Evolutionary conservation across 176 grass and related monocot genomes (phyloP).

Genomic region (Oropetium thomaeum): DNA sequence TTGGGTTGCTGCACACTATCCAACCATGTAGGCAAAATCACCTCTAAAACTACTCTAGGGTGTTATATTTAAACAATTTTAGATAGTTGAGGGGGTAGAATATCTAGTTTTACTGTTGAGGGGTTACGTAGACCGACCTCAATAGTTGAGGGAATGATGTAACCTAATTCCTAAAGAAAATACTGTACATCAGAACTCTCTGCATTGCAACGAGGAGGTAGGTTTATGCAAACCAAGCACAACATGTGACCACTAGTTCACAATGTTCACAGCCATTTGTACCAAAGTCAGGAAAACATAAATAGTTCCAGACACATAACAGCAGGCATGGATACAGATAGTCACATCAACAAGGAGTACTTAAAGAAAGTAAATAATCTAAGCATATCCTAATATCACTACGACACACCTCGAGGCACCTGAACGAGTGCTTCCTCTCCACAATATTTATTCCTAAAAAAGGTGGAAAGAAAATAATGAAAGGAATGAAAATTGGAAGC

Average conservation of each 20-base stretch:
- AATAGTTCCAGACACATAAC: neutral
- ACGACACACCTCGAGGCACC: constrained; percentile 7
- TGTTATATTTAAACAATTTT: too few relatives aligned
- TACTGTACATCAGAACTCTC: too few relatives aligned
- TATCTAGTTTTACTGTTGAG: too few relatives aligned
- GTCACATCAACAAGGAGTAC: neutral
- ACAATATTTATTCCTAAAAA: constrained; percentile 50
- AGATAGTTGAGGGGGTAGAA: too few relatives aligned
- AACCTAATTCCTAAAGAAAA: too few relatives aligned
- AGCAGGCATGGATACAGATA: neutral
- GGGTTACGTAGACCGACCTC: too few relatives aligned
- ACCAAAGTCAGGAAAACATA: constrained; percentile 8
- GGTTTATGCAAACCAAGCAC: constrained; percentile 4
- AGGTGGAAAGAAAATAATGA: neutral
- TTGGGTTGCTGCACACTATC: too few relatives aligned
- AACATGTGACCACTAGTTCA: neutral
- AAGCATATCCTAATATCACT: constrained; percentile 20
- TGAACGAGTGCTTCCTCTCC: constrained; percentile 24
- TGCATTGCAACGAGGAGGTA: too few relatives aligned
- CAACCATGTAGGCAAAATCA: too few relatives aligned
- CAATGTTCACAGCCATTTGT: constrained; percentile 11
- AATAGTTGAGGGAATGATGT: too few relatives aligned
- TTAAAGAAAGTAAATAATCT: neutral
- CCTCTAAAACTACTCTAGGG: too few relatives aligned
- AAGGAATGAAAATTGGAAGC: neutral